Conservation (phyloP, 2,329 filamentous ascomycete genomes). For the Phyllosticta capitalensis region DNA sequence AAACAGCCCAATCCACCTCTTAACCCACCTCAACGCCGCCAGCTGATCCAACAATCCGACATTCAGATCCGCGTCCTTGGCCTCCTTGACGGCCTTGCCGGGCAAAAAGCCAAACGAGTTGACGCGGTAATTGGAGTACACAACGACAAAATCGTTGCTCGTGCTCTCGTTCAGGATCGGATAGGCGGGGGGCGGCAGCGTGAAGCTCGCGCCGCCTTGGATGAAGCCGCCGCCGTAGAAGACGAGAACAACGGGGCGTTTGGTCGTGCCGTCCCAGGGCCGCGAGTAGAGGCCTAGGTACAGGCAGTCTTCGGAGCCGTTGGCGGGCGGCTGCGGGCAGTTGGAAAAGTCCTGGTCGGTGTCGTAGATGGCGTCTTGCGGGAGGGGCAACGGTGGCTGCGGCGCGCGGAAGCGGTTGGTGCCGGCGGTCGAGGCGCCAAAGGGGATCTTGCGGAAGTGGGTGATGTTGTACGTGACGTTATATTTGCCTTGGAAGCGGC, state of each 20-base stretch:
- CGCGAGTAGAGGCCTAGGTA: conserved; percentile 52
- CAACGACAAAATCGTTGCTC: conserved; percentile 42
- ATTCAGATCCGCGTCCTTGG: conserved; percentile 47
- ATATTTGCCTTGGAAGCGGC: conserved; percentile 44
- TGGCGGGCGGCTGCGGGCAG: conserved; percentile 49
- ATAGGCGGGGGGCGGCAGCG: conserved; percentile 47
- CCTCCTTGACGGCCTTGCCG: conserved; percentile 42
- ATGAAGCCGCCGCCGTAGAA: conserved; percentile 56
- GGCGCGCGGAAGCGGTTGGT: conserved; percentile 52
- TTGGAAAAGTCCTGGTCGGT: conserved; percentile 47
- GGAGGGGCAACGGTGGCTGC: conserved; percentile 43
- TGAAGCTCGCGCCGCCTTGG: conserved; percentile 46
- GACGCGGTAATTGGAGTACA: conserved; percentile 47
- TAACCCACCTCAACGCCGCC: conserved; percentile 51
- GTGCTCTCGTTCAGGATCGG: conserved; percentile 48
- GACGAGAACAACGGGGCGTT: conserved; percentile 49
- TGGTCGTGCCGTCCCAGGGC: conserved; percentile 39
- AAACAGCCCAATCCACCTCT: conserved; percentile 43
- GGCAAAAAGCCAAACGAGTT: conserved; percentile 56
- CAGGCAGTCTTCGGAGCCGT: conserved; percentile 51
- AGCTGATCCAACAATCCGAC: conserved; percentile 56
- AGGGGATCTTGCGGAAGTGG: conserved; percentile 53
- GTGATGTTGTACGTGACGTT: conserved; percentile 45
- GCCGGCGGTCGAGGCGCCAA: conserved; percentile 48
- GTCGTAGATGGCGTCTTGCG: conserved; percentile 44